Evolutionary conservation across 352 stramenopile genomes (phyloP).

Genomic region (Pythium phragmitis): DNA sequence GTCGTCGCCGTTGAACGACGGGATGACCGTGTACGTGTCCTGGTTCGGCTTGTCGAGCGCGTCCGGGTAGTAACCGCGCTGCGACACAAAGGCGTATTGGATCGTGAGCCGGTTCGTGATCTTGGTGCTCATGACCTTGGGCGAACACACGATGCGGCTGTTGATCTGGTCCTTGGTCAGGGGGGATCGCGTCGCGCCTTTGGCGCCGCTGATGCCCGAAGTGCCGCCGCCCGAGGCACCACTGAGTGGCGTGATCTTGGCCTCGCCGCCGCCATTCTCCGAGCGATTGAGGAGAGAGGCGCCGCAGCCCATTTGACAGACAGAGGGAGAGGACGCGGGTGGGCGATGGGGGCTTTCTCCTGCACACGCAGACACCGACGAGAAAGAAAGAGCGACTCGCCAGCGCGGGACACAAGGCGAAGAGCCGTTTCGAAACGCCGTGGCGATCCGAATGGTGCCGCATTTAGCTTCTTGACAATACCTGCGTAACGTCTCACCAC

Average conservation of each 20-base stretch:
- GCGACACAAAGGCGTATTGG: slow-evolving; percentile 92
- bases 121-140: slow-evolving; percentile 59
- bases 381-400: too few species aligned
- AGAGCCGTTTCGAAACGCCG: slow-evolving; percentile 3
- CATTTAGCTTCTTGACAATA: neutral
- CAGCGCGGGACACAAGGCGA: neutral
- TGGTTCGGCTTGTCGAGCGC: slow-evolving; percentile 97
- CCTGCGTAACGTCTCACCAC: slow-evolving; percentile 1
- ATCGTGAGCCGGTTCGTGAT: slow-evolving; percentile 66
- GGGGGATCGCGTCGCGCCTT: slow-evolving; percentile 49
- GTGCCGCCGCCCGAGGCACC: slow-evolving; percentile 1
- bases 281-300: slow-evolving; percentile 57
- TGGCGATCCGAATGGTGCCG: neutral
- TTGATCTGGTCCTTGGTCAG: slow-evolving; percentile 86
- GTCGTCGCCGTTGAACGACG: slow-evolving; percentile 73
- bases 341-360: too few species aligned
- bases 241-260: slow-evolving; percentile 44
- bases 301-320: slow-evolving; percentile 59
- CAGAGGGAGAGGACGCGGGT: neutral
- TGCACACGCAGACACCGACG: too few species aligned
- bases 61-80: slow-evolving; percentile 94
- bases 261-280: slow-evolving; percentile 29
- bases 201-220: slow-evolving; percentile 18
- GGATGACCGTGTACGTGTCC: slow-evolving; percentile 90
- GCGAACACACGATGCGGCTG: slow-evolving; percentile 79